These are phyloP conservation scores for Abortiporus biennis DNA, from an alignment of 1,284 basidiomycete species.

Conservation along the genomic window DNA sequence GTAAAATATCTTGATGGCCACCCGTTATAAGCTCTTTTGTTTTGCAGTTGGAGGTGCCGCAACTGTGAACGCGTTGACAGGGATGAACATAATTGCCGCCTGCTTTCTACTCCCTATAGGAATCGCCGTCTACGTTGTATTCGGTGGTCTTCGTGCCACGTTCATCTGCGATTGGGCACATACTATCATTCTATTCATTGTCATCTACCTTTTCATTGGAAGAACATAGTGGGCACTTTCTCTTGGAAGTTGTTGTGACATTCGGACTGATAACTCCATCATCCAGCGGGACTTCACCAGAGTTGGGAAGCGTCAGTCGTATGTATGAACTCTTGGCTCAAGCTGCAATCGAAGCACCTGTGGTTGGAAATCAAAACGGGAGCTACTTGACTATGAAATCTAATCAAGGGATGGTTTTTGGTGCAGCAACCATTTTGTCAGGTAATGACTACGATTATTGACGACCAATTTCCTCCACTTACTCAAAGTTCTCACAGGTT, in stretches of 20 bases:
- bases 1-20: conserved; percentile 19
- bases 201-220: conserved; percentile 45
- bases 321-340: conserved; percentile 57
- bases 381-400: conserved; percentile 69
- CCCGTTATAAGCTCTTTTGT: conserved; percentile 5
- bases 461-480: not conserved
- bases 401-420: conserved; percentile 49
- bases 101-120: conserved; percentile 69
- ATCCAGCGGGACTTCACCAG: conserved; percentile 51
- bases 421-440: conserved; percentile 36
- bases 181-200: conserved; percentile 37
- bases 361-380: conserved; percentile 60
- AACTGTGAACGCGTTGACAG: conserved; percentile 75
- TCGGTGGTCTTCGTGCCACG: conserved; percentile 48
- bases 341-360: conserved; percentile 42
- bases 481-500: conserved; percentile 18
- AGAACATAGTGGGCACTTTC: conserved; percentile 34
- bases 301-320: conserved; percentile 49
- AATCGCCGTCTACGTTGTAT: conserved; percentile 38
- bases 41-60: conserved; percentile 66
- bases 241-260: too few relatives aligned
- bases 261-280: too few relatives aligned
- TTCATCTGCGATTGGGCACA: conserved; percentile 51
- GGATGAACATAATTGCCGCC: conserved; percentile 78
- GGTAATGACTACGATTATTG: conserved; percentile 12